Conservation (phyloP, 371 early-diverging fungal species). For the Mortierella sp. region DNA sequence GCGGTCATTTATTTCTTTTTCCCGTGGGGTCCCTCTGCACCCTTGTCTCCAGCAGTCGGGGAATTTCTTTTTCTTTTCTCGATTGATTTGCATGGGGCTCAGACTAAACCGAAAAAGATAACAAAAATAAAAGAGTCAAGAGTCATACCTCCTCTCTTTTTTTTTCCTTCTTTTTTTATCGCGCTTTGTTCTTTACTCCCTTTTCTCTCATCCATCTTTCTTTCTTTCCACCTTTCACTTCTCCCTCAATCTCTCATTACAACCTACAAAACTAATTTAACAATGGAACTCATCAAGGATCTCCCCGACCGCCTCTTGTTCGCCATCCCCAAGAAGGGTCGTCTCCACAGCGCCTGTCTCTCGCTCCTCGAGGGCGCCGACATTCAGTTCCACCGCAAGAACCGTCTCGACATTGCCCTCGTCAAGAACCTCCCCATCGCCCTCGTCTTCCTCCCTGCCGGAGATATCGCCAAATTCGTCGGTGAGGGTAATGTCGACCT, state of each 20-base stretch:
- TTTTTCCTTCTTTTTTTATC: background rate
- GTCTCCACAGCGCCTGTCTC: slow-evolving; percentile 91
- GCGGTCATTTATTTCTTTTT: background rate
- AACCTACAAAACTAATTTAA: background rate
- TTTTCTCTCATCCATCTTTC: background rate
- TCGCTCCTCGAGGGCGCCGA: slow-evolving; percentile 90
- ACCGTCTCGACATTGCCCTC: slow-evolving; percentile 97
- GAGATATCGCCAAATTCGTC: slow-evolving; percentile 96
- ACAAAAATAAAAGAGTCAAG: background rate
- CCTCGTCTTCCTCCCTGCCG: slow-evolving; percentile 94
- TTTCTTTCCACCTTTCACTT: background rate
- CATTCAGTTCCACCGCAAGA: slow-evolving; percentile 93
- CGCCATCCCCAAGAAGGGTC: slow-evolving; percentile 98
- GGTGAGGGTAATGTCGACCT: slow-evolving; percentile 96
- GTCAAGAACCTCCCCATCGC: slow-evolving; percentile 93
- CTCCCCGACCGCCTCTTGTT: slow-evolving; percentile 87
- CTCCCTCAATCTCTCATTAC: background rate
- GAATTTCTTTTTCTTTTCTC: background rate
- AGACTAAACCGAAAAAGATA: background rate
- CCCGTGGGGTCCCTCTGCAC: background rate
- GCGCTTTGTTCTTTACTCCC: background rate
- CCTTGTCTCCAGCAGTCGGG: background rate
- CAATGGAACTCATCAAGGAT: slow-evolving; percentile 78
- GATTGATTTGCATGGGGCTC: background rate
- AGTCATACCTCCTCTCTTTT: background rate